Base-by-base conservation (phyloP, 2,329 filamentous ascomycete species). In the Penicillium sp. region DNA sequence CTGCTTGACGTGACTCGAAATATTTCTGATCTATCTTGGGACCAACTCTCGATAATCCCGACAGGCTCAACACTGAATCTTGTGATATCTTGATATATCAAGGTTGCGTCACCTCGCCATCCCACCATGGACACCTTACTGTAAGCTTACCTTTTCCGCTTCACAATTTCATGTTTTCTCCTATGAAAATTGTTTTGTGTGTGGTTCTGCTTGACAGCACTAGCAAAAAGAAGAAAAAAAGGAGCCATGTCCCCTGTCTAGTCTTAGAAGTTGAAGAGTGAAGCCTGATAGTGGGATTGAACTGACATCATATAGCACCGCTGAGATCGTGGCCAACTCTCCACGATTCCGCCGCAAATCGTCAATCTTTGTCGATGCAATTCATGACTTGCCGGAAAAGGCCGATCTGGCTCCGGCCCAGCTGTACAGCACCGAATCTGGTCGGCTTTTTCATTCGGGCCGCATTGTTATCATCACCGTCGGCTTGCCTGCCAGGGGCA, bases 401-500 rank as follows among this genome's bases (percentile, higher is more conserved):
- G 82, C 83, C 57, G 85, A 93, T 66, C 85, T 96, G 84, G 94
- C 94, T 5, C 94, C 94, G 31, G 94, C 94, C 65, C 94, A 99
- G 78, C 83, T 99, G 45, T 99, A 99, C 79, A 97, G 92, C 75
- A 99, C 94, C 52, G 96, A 97, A 83, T 97, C 93, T 47, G 94
- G 94, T 48, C 87, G 94, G 41, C 86, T 99, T 31, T 99, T 99
- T 74, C 94, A 99, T 76, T 97, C 94, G 23, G 94, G 94, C 47
- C 87, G 93, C 57, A 99, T 99, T 72, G 93, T 93, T 47, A 97
- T 99, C 68, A 93, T 94, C 63, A 97, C 96, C 73, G 94, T 97
- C 65, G 94, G 94, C 25, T 84, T 97, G 31, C 94, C 94, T 41
- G 94, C 94, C 39, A 87, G 94, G 69, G 94, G 94, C 60, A 99